These are phyloP conservation scores for Magnolia sinica DNA, from an alignment of 164 flowering plant species.

Conservation along the genomic window DNA sequence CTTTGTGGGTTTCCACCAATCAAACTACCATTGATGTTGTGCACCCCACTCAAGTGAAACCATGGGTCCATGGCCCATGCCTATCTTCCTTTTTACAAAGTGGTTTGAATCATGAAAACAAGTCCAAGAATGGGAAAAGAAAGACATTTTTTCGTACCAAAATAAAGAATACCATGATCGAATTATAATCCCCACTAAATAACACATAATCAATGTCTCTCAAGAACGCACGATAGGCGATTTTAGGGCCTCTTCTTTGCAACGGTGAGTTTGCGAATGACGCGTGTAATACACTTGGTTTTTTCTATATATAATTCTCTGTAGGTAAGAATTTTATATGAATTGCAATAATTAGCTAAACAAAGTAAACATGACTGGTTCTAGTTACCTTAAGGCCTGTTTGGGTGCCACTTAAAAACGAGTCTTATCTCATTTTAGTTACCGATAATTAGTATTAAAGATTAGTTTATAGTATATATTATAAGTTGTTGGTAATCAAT, in stretches of 20 bases:
- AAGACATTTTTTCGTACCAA: background rate
- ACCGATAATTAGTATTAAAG: too few species aligned
- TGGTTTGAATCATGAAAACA: background rate
- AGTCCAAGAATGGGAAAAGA: background rate
- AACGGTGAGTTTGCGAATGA: background rate
- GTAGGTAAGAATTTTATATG: background rate
- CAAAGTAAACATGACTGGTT: background rate
- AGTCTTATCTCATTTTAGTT: too few species aligned
- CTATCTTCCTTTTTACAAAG: background rate
- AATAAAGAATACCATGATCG: background rate
- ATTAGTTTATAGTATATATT: too few species aligned
- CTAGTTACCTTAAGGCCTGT: too few species aligned
- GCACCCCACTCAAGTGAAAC: background rate
- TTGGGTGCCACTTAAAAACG: too few species aligned
- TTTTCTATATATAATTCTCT: background rate
- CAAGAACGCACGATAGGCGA: background rate
- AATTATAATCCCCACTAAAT: background rate
- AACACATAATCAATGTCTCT: background rate
- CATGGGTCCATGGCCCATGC: background rate
- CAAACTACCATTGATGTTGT: background rate
- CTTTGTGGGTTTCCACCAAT: constrained; percentile 3
- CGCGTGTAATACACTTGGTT: background rate
- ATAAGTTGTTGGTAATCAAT: too few species aligned
- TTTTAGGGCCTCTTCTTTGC: background rate
- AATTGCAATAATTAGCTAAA: background rate